Evolutionary conservation across 2,329 filamentous ascomycete genomes (phyloP).

Genomic region (Aureobasidium namibiae): DNA sequence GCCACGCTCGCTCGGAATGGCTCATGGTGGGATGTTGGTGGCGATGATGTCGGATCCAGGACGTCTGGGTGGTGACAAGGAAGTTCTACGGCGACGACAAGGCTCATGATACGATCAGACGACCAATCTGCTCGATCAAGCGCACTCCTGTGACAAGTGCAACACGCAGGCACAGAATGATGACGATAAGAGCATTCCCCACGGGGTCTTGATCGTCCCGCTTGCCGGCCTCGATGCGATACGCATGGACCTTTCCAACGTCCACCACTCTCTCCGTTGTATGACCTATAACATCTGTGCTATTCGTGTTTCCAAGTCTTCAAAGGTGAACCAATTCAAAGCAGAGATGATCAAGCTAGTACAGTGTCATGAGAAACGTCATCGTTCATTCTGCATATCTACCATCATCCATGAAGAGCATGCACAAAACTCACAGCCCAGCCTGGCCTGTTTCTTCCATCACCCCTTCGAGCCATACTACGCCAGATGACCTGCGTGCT

Average conservation of each 20-base stretch:
- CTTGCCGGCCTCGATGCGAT: background rate
- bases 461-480: background rate
- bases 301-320: too few species aligned
- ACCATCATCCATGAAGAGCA: background rate
- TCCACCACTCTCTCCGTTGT: too few species aligned
- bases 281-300: too few species aligned
- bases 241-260: background rate
- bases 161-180: too few species aligned
- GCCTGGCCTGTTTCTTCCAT: background rate
- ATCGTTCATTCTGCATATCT: conserved; percentile 3
- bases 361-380: background rate
- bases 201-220: background rate
- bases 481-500: conserved; percentile 7
- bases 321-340: background rate
- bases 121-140: background rate
- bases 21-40: background rate
- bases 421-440: background rate
- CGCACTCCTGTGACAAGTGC: background rate
- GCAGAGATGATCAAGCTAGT: background rate
- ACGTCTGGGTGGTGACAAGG: background rate
- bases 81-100: background rate
- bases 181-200: background rate
- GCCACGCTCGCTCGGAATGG: background rate
- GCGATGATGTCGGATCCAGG: background rate
- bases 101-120: background rate